Conservation (phyloP, 441 rosid genomes). For the Daphne laureola region DNA sequence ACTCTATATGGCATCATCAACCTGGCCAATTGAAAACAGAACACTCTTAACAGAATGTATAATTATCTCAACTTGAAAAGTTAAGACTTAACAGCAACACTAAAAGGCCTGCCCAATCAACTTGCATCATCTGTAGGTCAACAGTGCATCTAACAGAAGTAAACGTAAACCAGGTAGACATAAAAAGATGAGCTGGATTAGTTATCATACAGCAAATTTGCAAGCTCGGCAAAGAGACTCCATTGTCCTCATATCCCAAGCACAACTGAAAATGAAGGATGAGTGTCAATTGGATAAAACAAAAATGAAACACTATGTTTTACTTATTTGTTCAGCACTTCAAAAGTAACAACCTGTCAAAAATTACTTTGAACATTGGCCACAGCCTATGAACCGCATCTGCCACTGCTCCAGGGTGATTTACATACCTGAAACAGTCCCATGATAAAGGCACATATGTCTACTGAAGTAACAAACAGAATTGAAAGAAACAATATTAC, state of each 20-base stretch:
- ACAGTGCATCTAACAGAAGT: too few species aligned
- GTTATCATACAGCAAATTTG: conserved; percentile 88
- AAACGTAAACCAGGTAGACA: background rate
- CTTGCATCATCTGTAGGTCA: too few species aligned
- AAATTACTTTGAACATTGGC: conserved; percentile 83
- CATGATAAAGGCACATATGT: conserved; percentile 18
- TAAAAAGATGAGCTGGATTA: conserved; percentile 11
- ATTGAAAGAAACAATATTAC: conserved; percentile 32
- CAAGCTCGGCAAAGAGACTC: conserved; percentile 99
- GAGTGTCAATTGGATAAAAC: conserved; percentile 16
- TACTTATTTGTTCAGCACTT: conserved; percentile 4
- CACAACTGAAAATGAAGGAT: conserved; percentile 63
- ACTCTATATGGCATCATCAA: too few species aligned
- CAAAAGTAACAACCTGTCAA: conserved; percentile 67
- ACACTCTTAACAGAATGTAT: too few species aligned
- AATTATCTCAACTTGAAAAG: too few species aligned
- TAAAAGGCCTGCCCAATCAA: too few species aligned
- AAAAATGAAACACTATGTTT: background rate
- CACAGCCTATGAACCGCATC: conserved; percentile 89
- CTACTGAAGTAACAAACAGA: conserved; percentile 7
- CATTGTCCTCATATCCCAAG: conserved; percentile 99
- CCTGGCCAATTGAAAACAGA: too few species aligned
- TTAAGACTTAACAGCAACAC: too few species aligned
- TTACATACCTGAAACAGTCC: conserved; percentile 65
- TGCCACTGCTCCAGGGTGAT: conserved; percentile 96